These are phyloP conservation scores for Clarireedia paspali DNA, from an alignment of 2,329 filamentous ascomycete species.

Conservation along the genomic window DNA sequence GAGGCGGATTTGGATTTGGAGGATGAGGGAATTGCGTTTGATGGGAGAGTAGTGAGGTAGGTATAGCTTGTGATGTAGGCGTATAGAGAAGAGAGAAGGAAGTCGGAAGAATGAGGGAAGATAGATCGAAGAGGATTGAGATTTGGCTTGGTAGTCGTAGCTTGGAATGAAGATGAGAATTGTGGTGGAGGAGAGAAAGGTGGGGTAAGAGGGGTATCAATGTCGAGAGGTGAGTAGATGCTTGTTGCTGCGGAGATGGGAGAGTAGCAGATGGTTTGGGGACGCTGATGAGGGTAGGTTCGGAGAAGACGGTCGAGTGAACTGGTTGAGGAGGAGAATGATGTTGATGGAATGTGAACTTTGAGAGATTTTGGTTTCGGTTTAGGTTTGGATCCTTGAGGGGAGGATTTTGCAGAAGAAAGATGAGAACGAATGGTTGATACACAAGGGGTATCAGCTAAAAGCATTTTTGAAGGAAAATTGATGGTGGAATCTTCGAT, in stretches of 20 bases:
- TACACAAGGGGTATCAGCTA: constrained; percentile 17
- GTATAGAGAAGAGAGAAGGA: constrained; percentile 21
- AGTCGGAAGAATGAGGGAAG: constrained; percentile 19
- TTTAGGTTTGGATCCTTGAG: neutral
- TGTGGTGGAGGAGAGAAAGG: neutral
- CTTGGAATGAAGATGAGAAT: neutral
- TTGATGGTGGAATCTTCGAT: constrained; percentile 15
- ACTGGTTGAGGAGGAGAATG: neutral
- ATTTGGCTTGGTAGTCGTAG: constrained; percentile 6
- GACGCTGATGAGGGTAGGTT: neutral
- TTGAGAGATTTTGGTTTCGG: neutral
- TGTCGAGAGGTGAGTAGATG: neutral
- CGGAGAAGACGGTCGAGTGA: neutral
- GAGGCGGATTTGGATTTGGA: neutral
- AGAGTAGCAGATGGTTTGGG: constrained; percentile 3
- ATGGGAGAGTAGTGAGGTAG: constrained; percentile 7
- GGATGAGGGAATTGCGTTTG: neutral
- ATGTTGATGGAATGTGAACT: neutral
- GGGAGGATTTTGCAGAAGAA: too few relatives aligned
- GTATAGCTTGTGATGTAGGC: constrained; percentile 23
- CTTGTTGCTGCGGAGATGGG: neutral
- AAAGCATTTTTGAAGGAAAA: constrained; percentile 20
- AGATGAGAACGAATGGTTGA: constrained; percentile 13
- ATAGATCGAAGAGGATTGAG: constrained; percentile 19
- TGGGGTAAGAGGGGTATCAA: neutral